phyloP scores from a whole-genome alignment of 371 early-diverging fungal species.

The Mucor plumbeus region DNA sequence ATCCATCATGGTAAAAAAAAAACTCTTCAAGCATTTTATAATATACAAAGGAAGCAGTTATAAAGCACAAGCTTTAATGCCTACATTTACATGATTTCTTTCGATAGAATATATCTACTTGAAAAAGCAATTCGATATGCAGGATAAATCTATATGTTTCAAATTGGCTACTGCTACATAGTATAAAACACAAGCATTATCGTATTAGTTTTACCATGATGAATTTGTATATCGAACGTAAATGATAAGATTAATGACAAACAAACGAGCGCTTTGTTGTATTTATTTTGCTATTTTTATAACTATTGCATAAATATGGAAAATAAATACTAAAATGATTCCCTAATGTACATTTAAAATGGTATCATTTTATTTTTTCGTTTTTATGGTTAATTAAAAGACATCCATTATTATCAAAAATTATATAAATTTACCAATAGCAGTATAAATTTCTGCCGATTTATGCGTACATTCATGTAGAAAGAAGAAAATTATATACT shows the following conservation, averaged over 20 bases:
- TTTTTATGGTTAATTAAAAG: not conserved
- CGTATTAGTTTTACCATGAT: no score
- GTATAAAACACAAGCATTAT: no score
- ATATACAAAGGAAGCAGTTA: no score
- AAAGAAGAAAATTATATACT: not conserved
- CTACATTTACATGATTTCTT: not conserved
- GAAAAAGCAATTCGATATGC: not conserved
- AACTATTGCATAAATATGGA: not conserved
- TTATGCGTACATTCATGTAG: not conserved
- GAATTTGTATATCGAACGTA: no score
- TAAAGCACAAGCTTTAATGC: no score
- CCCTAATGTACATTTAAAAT: not conserved
- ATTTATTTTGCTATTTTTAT: not conserved
- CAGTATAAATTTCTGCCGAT: not conserved
- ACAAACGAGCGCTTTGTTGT: not conserved
- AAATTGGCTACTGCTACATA: not conserved
- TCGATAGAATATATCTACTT: no score
- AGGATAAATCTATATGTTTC: not conserved
- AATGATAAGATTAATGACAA: not conserved
- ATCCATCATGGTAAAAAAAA: no score
- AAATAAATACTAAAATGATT: not conserved
- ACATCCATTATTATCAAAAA: not conserved
- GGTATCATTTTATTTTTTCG: not conserved
- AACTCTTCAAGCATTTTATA: no score
- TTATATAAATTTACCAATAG: not conserved